These are phyloP conservation scores for Termitomyces sp. DNA, from an alignment of 768 basidiomycete genomes.

Conservation along the genomic window DNA sequence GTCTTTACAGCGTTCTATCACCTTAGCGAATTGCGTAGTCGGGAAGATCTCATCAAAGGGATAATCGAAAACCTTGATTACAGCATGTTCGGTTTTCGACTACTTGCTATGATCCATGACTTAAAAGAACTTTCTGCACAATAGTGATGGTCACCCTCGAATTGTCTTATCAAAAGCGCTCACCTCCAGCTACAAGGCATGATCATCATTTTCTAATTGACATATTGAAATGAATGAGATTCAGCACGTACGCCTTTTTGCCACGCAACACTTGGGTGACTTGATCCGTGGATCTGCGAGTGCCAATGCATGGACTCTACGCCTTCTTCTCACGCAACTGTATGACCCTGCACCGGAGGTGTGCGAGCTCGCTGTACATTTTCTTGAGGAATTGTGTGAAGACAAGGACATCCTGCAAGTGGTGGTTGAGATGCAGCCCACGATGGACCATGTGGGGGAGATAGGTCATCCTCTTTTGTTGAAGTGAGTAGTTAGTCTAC, in stretches of 20 bases:
- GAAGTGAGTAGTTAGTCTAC: constrained; percentile 52
- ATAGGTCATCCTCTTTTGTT: constrained; percentile 84
- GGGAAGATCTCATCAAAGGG: constrained; percentile 88
- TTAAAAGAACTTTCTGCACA: constrained; percentile 1
- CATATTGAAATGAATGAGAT: not conserved
- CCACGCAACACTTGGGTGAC: constrained; percentile 81
- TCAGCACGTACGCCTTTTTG: constrained; percentile 83
- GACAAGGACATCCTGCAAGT: constrained; percentile 77
- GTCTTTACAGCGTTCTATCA: constrained; percentile 97
- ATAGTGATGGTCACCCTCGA: constrained; percentile 89
- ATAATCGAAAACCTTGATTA: constrained; percentile 94
- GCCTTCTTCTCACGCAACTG: constrained; percentile 89
- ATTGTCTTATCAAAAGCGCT: constrained; percentile 92
- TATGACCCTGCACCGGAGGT: constrained; percentile 93
- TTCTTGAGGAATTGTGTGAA: constrained; percentile 88
- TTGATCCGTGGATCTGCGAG: constrained; percentile 63
- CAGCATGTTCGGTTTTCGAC: constrained; percentile 54
- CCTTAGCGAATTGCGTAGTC: constrained; percentile 81
- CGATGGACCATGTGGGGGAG: constrained; percentile 92
- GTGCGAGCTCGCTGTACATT: constrained; percentile 83
- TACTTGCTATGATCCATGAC: not conserved
- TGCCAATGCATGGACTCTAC: constrained; percentile 83
- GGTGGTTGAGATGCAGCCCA: constrained; percentile 93
- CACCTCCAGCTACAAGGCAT: constrained; percentile 86
- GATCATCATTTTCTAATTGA: constrained; percentile 4